phyloP scores from a whole-genome alignment of 2,329 filamentous ascomycete species.

The Bipolaris oryzae region DNA sequence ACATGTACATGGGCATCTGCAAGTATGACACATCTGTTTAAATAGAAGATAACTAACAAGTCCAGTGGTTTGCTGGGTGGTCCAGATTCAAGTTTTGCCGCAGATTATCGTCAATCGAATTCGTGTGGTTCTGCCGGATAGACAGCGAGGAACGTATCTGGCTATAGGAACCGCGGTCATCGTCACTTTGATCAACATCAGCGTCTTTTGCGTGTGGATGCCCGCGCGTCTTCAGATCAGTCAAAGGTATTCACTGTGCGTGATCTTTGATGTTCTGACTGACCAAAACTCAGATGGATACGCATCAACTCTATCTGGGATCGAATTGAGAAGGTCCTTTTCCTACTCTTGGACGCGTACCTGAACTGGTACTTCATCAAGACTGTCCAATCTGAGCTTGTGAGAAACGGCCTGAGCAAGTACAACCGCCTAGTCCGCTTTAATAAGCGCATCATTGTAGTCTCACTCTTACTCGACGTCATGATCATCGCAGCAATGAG shows the following conservation, averaged over 20 bases:
- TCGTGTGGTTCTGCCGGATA: constrained; percentile 30
- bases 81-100: constrained; percentile 39
- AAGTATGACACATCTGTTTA: constrained; percentile 7
- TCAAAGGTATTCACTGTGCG: constrained; percentile 10
- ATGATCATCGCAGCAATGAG: constrained; percentile 53
- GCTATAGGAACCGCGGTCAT: constrained; percentile 22
- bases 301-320: constrained; percentile 36
- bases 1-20: constrained; percentile 39
- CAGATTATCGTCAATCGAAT: constrained; percentile 42
- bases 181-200: constrained; percentile 37
- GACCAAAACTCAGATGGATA: constrained; percentile 18
- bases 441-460: constrained; percentile 33
- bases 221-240: constrained; percentile 35
- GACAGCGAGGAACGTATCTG: constrained; percentile 19
- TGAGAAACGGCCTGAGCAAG: constrained; percentile 35
- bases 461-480: constrained; percentile 38
- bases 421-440: constrained; percentile 36
- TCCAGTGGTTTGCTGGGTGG: constrained; percentile 31
- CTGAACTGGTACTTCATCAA: constrained; percentile 38
- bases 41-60: constrained; percentile 7
- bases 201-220: constrained; percentile 39
- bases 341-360: constrained; percentile 28
- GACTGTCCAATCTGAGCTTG: constrained; percentile 31
- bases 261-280: not conserved
- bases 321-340: constrained; percentile 36